Percentiles rank a stretch among this genome's conserved stretches.
Conservation (phyloP, 768 basidiomycete genomes). For the Leccinum obscurum region DNA sequence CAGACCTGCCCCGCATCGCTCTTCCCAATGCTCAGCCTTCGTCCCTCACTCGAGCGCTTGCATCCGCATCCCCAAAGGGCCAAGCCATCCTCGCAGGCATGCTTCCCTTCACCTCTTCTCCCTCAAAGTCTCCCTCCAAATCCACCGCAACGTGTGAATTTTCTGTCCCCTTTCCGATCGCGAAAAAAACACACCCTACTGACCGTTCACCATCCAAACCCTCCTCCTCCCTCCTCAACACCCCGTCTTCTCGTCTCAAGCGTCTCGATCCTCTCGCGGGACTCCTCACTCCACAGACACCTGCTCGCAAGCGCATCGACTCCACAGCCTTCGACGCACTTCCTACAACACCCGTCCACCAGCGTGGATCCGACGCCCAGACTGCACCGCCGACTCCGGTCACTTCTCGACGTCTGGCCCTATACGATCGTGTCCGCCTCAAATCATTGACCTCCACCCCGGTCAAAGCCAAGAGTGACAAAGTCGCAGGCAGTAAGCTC, state of each 20-base stretch:
- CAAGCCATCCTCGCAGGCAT: constrained; percentile 32
- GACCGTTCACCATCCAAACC: constrained; percentile 48
- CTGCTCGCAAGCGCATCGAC: constrained; percentile 48
- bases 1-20: too few species aligned
- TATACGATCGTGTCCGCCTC: constrained; percentile 79
- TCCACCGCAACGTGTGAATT: constrained; percentile 16
- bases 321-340: constrained; percentile 37
- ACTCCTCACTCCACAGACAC: constrained; percentile 38
- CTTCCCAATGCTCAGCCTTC: constrained; percentile 52
- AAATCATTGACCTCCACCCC: constrained; percentile 69
- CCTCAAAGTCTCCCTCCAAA: constrained; percentile 42
- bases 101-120: constrained; percentile 35
- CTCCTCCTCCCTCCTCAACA: constrained; percentile 58
- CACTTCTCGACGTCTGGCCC: constrained; percentile 72
- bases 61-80: constrained; percentile 72
- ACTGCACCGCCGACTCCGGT: constrained; percentile 70
- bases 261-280: constrained; percentile 35
- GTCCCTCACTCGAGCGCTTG: constrained; percentile 66
- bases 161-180: constrained; percentile 47
- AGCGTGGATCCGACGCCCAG: constrained; percentile 51
- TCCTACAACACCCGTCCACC: constrained; percentile 68
- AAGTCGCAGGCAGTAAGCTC: constrained; percentile 45
- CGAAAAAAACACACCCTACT: constrained; percentile 31
- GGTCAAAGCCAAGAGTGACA: constrained; percentile 49
- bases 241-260: constrained; percentile 54